Evolutionary conservation across 768 basidiomycete species (phyloP), one percentile per base, ranked within the genome.

Genomic region (Lentinula lateritia): DNA sequence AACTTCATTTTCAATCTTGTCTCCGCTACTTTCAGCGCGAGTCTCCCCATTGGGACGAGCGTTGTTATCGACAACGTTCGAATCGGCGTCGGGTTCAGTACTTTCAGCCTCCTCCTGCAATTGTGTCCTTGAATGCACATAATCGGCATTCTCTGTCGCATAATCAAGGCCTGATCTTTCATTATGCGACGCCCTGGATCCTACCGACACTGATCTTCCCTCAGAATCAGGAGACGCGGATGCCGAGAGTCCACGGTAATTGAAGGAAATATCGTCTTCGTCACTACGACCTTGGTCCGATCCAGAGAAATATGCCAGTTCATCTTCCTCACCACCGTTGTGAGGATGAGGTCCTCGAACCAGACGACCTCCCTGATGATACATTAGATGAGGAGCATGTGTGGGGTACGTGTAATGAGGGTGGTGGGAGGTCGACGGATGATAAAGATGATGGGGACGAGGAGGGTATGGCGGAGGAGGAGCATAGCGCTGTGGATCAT

Each of bases 401-500:
- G 39, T 9, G 15, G 39, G 39, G 41, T 54, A 54, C 35, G 32
- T 3, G 16, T n/a, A 35, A 18, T 59, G 45, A 39, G 18, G 32
- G 46, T 36, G 45, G 18, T 59, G 58, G 18, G 58, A 20, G 6
- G 43, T 50, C 16, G 58, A 48, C 9, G 58, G 45, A 59, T 59
- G 58, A 16, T 45, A 20, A 16, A 46, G 57, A 38, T 52, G 53
- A 36, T 45, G 55, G 20, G 55, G 28, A 35, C 50, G 46, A 41
- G 45, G 60, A 52, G 50, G 60, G 34, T 43, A 61, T 16, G 46
- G 42, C 35, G 42, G 50, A 16, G 28, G 60, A 35, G 50, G 48
- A 23, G n/a, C 35, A 35, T 41, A 38, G 8, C 50, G 48, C 8
- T 41, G 23, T 32, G 36, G 60, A 12, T 45, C 50, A 34, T 18